phyloP scores from a whole-genome alignment of 371 early-diverging fungal species.

The Mitosporidium daphniae region DNA sequence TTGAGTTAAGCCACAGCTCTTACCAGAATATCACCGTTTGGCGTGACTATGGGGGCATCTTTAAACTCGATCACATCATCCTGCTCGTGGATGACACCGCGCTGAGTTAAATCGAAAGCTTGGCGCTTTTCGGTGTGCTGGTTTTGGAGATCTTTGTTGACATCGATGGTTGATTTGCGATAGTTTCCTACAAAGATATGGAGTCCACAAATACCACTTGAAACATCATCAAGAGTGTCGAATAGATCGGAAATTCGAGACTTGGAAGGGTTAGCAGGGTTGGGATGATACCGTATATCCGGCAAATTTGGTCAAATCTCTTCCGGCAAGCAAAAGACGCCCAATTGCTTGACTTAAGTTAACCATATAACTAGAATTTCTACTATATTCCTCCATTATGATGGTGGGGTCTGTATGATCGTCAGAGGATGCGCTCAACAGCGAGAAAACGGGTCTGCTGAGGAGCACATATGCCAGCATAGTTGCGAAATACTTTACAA shows the following conservation, averaged over 20 bases:
- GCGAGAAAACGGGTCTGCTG: constrained; percentile 28
- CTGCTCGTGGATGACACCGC: too few species aligned
- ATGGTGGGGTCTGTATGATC: constrained; percentile 22
- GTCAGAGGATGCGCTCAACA: constrained; percentile 16
- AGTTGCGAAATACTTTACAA: constrained; percentile 50
- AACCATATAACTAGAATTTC: constrained; percentile 43
- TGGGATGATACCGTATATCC: too few species aligned
- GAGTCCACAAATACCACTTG: too few species aligned
- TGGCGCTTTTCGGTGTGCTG: too few species aligned
- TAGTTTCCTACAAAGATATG: too few species aligned
- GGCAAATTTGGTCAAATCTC: constrained; percentile 18
- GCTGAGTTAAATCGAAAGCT: too few species aligned
- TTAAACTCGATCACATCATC: constrained; percentile 13
- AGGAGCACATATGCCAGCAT: constrained; percentile 38
- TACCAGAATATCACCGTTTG: constrained; percentile 50
- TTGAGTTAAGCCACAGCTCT: constrained; percentile 26
- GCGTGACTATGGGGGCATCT: constrained; percentile 31
- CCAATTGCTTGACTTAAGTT: constrained; percentile 49
- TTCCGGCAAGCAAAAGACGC: constrained; percentile 15
- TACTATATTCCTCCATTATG: constrained; percentile 38
- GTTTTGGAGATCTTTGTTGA: too few species aligned
- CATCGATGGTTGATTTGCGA: too few species aligned
- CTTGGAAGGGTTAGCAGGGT: too few species aligned
- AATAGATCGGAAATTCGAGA: too few species aligned
- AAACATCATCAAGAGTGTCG: too few species aligned